Base-by-base conservation (phyloP, 2,329 filamentous ascomycete genomes). In the Daldinia eschscholtzii region DNA sequence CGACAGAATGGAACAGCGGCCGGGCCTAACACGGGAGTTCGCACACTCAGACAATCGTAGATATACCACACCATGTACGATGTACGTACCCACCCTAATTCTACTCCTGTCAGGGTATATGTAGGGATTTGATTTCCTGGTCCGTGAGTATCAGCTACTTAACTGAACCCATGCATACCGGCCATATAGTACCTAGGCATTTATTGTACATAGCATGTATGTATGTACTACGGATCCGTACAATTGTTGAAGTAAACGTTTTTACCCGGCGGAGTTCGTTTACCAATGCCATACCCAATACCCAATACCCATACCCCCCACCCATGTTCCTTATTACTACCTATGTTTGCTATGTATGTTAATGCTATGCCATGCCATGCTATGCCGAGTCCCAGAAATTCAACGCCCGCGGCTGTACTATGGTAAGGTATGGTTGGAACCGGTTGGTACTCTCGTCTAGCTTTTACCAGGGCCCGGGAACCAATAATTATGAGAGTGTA, bases 1-100 rank as follows among this genome's bases (percentile, higher is more conserved):
- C 52, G 52, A 55, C 52, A 55, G 30, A 55, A 39, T 55, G 52
- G 52, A 39, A 55, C 52, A 55, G 52, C 30, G 33, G 33, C 52
- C 52, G 33, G 33, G 52, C 52, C 33, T 37, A 55, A 37, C 52
- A 15, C 52, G 52, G 52, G 52, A 35, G 15, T 37, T 55, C n/a
- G 30, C 33, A 35, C 52, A 35, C 52, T 55, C 52, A 12, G 33
- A 15, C 33, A 37, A 35, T 55, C 52, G 52, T 55, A 55, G 52
- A 55, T 55, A 33, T 33, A 39, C 35, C 35, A 33, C n/a, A 39
- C 35, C 35, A 55, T 35, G 52, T 55, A 37, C 30, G 52, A 55
- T 55, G 46, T 52, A 52, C 15, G 46, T 52, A 37, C 33, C 52
- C 52, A 55, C 52, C 42, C n/a, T 42, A 46, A 42, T 42, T 42